Base-by-base conservation (phyloP, 805 yeast species). In the Torulaspora microellipsoides region DNA sequence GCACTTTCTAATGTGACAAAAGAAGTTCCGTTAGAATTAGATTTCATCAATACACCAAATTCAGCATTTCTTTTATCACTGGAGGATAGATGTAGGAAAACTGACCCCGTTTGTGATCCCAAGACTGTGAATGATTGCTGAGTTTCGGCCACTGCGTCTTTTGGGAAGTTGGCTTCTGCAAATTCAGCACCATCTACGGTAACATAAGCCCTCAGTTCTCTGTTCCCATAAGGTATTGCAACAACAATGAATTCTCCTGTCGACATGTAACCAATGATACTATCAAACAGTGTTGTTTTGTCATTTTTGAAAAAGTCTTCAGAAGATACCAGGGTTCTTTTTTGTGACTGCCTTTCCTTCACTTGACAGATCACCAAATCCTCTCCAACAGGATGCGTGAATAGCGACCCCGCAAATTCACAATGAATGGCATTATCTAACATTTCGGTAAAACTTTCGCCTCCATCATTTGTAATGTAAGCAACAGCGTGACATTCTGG, bases 11-110 rank as follows among this genome's bases (percentile, higher is more conserved):
- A 69, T 31, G 80, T 67, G 2, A 84, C 87, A 59, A 86, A 90
- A 5, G 84, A 78, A 0, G 97, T 88, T 48, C 99, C 99, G 55
- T 88, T 87, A 14, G 85, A 86, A 64, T 91, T 90, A 2, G 96
- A 87, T 58, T 91, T 91, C 58, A 93, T 70, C 14, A 93, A 66
- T 0, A 87, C 72, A 13, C 99, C 99, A 60, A 62, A 81, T 55
- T 87, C 93, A 8, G 66, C 56, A 12, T 74, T 78, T 1, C 55
- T 35, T 10, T 67, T 71, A 14, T 67, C 58, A 53, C 71, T 71
- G 0, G 90, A 83, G 3, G 96, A 85, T 7, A 89, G 84, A 61
- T 88, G 97, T 65, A 93, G 58, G 64, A 89, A 84, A 4, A 93
- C 71, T 1, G 95, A 78, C 27, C 81, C 76, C 0, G 88, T 73